Evolutionary conservation across 1,284 basidiomycete genomes (phyloP), one percentile per base, ranked within the genome.

Genomic region (Leccinum angustisporum): DNA sequence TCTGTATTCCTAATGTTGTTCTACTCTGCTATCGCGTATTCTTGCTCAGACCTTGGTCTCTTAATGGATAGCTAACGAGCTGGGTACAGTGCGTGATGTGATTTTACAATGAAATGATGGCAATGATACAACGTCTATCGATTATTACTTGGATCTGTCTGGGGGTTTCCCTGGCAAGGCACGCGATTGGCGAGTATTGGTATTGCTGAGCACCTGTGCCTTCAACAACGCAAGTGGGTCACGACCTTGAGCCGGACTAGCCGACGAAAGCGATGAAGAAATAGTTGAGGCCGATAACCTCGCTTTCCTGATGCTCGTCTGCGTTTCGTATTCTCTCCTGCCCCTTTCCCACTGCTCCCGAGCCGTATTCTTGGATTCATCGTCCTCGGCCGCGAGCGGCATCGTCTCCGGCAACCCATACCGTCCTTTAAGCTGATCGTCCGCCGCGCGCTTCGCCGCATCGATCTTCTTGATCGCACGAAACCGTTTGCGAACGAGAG

Each of bases 391-490:
- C 2, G 86, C 72, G 6, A 94, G 81, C 21, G 72, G 77, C 33
- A 94, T 74, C 5, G 79, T 77, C 60, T 86, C 83, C 1, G 88
- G 88, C 7, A 97, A 76, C 0, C 86, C 94, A 75, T 92, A 95
- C 63, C 83, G 81, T 36, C 81, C 83, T 66, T 87, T 90, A 52
- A 97, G 75, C 11, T 76, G 77, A 48, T 90, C 86, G 68, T 97
- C 93, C 9, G 80, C 81, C 33, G 79, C 81, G 60, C 85, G 81
- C 66, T 88, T 87, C 51, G 81, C 83, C 63, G 86, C 79, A 58
- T 91, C 86, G 1, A 90, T 75, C 72, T 89, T 91, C 79, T 98
- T 98, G 68, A 92, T 91, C 62, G 85, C 84, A 1, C 97, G 86
- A 72, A 98, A 97, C 18, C 82, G 82, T 67, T 88, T 89, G 36